phyloP scores from a whole-genome alignment of 1,284 basidiomycete species.

The Malassezia equina region DNA sequence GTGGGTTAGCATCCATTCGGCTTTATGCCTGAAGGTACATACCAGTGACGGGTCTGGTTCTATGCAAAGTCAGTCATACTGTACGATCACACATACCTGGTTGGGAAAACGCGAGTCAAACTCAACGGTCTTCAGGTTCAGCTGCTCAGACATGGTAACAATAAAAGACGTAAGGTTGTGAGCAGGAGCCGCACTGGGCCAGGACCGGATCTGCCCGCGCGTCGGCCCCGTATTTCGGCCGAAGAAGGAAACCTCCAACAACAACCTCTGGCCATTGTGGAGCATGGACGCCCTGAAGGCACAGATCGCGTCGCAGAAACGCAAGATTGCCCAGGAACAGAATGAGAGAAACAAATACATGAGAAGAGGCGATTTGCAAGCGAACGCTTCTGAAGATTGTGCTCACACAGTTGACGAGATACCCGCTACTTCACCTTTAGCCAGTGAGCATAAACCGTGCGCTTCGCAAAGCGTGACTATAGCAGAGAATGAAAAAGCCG shows the following conservation, averaged over 20 bases:
- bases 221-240: slow-evolving; percentile 10
- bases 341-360: slow-evolving; percentile 38
- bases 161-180: not conserved
- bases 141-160: slow-evolving; percentile 25
- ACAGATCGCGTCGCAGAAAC: slow-evolving; percentile 62
- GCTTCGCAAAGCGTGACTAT: not conserved
- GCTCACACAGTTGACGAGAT: not conserved
- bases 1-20: not conserved
- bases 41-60: slow-evolving; percentile 49
- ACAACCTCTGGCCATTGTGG: not conserved
- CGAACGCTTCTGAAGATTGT: slow-evolving; percentile 1
- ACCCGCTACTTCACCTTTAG: not conserved
- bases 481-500: not conserved
- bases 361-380: slow-evolving; percentile 33
- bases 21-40: not conserved
- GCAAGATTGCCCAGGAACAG: slow-evolving; percentile 61
- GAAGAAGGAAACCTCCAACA: not conserved
- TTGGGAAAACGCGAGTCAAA: slow-evolving; percentile 48
- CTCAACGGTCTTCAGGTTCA: slow-evolving; percentile 42
- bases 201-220: slow-evolving; percentile 9
- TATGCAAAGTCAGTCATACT: slow-evolving; percentile 8
- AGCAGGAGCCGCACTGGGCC: not conserved
- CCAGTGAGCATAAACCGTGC: not conserved
- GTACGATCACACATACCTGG: slow-evolving; percentile 23
- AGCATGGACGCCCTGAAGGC: slow-evolving; percentile 74